Evolutionary conservation across 164 flowering plant genomes (phyloP).

Genomic region (Santalum album): DNA sequence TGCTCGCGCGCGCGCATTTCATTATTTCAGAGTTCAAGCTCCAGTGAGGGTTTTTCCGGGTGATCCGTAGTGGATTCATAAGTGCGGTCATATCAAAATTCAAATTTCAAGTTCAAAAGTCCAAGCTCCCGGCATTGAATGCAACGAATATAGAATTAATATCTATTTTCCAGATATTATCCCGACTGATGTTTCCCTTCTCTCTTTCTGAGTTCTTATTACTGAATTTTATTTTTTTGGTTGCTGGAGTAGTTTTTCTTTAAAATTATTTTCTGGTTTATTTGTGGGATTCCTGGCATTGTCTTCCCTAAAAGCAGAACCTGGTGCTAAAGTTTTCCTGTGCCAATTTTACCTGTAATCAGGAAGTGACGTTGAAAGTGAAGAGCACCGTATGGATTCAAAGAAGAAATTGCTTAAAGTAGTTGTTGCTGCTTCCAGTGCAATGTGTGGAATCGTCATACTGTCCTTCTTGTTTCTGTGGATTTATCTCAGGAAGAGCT

Average conservation of each 20-base stretch:
- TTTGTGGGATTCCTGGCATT: too few species aligned
- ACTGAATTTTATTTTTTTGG: too few species aligned
- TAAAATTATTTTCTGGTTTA: too few species aligned
- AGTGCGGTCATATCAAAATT: too few species aligned
- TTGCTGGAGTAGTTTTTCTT: too few species aligned
- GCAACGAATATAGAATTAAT: background rate
- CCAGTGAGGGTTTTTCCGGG: too few species aligned
- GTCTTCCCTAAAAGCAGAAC: background rate
- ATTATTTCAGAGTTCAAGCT: too few species aligned
- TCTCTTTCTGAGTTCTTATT: too few species aligned
- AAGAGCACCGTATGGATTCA: slow-evolving; percentile 10
- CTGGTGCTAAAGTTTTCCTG: background rate
- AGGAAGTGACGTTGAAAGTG: slow-evolving; percentile 16
- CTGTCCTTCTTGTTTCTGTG: slow-evolving; percentile 15
- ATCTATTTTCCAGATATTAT: background rate
- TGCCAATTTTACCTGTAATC: slow-evolving; percentile 4
- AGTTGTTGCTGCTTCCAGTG: slow-evolving; percentile 23
- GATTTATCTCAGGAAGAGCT: slow-evolving; percentile 21
- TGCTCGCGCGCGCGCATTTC: too few species aligned
- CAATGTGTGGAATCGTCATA: slow-evolving; percentile 19
- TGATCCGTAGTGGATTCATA: too few species aligned
- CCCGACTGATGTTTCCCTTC: background rate
- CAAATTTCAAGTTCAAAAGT: slow-evolving; percentile 8
- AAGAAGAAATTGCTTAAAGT: slow-evolving; percentile 18
- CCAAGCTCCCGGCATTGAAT: slow-evolving; percentile 10